Evolutionary conservation across 2,329 filamentous ascomycete genomes (phyloP).

Genomic region (Kalaharituber pfeilii): DNA sequence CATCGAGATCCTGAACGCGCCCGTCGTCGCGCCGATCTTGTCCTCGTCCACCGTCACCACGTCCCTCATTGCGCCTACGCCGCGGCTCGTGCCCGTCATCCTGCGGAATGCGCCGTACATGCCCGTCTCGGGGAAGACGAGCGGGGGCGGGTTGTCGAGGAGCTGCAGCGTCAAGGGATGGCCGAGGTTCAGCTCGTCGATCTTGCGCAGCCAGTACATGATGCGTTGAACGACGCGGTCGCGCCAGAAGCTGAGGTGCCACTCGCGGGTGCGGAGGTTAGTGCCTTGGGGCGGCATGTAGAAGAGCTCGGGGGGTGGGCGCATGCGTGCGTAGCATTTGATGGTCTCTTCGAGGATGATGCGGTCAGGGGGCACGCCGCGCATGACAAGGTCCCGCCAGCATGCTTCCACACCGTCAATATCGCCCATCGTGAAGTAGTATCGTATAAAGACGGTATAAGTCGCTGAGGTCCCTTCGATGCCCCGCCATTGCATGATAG

Average conservation of each 20-base stretch:
- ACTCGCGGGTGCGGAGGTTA: no score
- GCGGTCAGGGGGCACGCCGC: constrained; percentile 31
- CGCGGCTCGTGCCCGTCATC: no score
- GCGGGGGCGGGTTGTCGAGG: no score
- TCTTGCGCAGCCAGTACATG: not conserved
- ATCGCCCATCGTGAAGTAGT: constrained; percentile 44
- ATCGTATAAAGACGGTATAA: constrained; percentile 54
- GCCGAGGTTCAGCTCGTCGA: not conserved
- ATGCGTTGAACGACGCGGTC: not conserved
- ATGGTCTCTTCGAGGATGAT: constrained; percentile 54
- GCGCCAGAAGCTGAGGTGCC: not conserved
- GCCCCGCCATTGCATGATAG: constrained; percentile 40
- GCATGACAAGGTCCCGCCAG: constrained; percentile 33
- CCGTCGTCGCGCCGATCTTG: no score
- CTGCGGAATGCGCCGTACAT: no score
- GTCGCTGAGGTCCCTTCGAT: constrained; percentile 45
- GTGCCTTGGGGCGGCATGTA: no score
- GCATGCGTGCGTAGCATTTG: constrained; percentile 41
- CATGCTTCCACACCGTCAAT: constrained; percentile 42
- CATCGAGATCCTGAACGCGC: not conserved
- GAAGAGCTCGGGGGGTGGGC: constrained; percentile 36
- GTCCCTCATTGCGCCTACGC: no score
- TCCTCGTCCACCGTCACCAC: not conserved
- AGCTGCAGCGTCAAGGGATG: no score
- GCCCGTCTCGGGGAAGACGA: no score